Conservation (phyloP, 2,329 filamentous ascomycete species). For the Penicillium sp. region DNA sequence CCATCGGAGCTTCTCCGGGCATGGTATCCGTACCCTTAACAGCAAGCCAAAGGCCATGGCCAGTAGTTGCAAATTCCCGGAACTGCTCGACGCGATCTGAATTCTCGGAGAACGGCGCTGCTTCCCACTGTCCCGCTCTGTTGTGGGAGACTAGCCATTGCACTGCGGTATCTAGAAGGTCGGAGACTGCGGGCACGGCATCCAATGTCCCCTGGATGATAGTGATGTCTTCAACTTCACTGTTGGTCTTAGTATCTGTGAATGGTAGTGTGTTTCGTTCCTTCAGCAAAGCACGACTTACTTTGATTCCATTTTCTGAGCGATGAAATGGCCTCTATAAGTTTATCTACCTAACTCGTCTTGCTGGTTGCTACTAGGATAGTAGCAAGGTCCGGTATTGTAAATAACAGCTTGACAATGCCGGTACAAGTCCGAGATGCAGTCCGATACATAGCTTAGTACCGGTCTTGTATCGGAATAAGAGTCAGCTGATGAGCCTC, state of each 20-base stretch:
- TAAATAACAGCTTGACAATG: too few species aligned
- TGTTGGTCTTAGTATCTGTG: neutral
- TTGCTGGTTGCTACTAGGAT: too few species aligned
- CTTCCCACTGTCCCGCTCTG: conserved; percentile 12
- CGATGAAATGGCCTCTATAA: too few species aligned
- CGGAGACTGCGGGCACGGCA: conserved; percentile 6
- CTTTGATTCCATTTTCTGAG: too few species aligned
- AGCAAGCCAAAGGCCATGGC: conserved; percentile 11
- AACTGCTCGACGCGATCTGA: conserved; percentile 9
- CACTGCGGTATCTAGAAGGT: conserved; percentile 10
- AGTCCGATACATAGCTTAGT: too few species aligned
- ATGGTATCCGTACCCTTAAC: conserved; percentile 2
- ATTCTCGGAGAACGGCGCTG: conserved; percentile 9
- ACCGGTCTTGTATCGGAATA: too few species aligned
- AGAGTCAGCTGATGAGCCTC: too few species aligned
- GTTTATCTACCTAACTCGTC: too few species aligned
- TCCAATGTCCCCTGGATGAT: conserved; percentile 8
- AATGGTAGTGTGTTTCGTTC: too few species aligned
- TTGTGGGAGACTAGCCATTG: conserved; percentile 10
- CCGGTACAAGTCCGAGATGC: too few species aligned
- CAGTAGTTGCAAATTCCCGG: conserved; percentile 11
- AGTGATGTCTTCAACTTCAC: neutral
- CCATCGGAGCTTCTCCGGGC: neutral
- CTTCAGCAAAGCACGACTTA: too few species aligned
- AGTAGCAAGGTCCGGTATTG: too few species aligned